Base-by-base conservation (phyloP, 441 rosid species). In the Manihot esculenta region DNA sequence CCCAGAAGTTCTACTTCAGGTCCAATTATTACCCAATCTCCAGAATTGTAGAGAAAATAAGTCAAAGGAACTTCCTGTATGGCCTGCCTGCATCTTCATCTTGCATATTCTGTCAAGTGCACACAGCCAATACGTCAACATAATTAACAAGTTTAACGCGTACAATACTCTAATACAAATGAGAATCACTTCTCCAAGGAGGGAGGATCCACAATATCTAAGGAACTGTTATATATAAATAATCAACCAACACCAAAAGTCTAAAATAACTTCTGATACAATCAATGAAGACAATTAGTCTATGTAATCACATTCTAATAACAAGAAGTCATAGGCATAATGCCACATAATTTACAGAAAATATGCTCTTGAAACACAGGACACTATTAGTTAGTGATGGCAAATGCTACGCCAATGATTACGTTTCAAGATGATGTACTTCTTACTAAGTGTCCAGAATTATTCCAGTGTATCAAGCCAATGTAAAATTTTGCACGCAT, bases 71-170 rank as follows among this genome's bases (percentile, higher is more conserved):
- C 84, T 86, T 90, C 81, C 90, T 79, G 77, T 85, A 83, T 14
- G 96, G 96, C 81, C 93, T 86, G 70, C 96, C 91, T 11, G 87
- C 86, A 72, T 90, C 90, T 78, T 86, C 96, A 75, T 88, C 96
- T 84, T 90, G 96, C 96, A 90, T 84, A 64, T 88, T 84, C 96
- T 85, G 93, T 68, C 62, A 76, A n/a, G 30, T 27, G 26, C 60
- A 41, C 42, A 21, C 13, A 18, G 70, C 21, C 24, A 47, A 67
- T 67, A 33, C 10, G 20, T 45, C 24, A 72, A 60, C 14, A 48
- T 23, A 14, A 30, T 13, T 20, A 59, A 23, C 17, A 50, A 60
- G 26, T 23, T 27, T 23, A 62, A 63, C 53, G 4, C 4, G 10
- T 47, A 72, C 41, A 30, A 26, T 33, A 20, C n/a, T 1, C 55